Evolutionary conservation across 371 early-diverging fungal genomes (phyloP).

Genomic region (Rhizopus microsporus): DNA sequence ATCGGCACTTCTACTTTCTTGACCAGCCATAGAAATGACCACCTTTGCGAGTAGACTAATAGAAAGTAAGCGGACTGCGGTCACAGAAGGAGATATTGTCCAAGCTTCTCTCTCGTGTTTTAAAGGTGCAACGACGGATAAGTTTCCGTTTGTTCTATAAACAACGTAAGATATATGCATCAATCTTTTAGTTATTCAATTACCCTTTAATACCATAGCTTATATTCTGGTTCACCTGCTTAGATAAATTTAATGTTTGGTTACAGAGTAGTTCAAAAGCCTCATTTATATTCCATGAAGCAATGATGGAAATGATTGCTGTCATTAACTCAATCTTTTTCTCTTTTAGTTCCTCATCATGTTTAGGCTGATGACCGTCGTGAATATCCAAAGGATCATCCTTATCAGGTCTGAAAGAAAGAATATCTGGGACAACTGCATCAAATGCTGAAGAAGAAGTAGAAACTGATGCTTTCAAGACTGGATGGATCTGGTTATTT

Average conservation of each 20-base stretch:
- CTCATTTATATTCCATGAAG: slow-evolving; percentile 59
- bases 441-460: slow-evolving; percentile 32
- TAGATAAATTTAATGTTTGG: slow-evolving; percentile 29
- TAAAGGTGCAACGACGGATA: slow-evolving; percentile 58
- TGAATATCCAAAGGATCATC: slow-evolving; percentile 39
- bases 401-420: slow-evolving; percentile 32
- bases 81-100: slow-evolving; percentile 63
- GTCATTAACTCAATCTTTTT: slow-evolving; percentile 35
- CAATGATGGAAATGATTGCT: slow-evolving; percentile 46
- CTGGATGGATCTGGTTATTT: slow-evolving; percentile 9
- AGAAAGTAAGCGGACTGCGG: slow-evolving; percentile 60
- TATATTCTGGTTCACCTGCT: slow-evolving; percentile 26
- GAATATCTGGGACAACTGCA: slow-evolving; percentile 37
- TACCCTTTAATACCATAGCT: slow-evolving; percentile 70
- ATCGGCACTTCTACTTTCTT: slow-evolving; percentile 50
- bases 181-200: background rate
- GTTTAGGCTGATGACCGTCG: slow-evolving; percentile 14
- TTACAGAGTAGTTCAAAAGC: slow-evolving; percentile 40
- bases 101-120: slow-evolving; percentile 47
- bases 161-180: background rate
- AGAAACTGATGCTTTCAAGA: slow-evolving; percentile 37
- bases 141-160: slow-evolving; percentile 50
- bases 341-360: slow-evolving; percentile 21
- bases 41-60: slow-evolving; percentile 59
- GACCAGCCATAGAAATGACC: slow-evolving; percentile 46